Evolutionary conservation across 2,329 filamentous ascomycete species (phyloP).

Genomic region (Lecanicillium sp.): DNA sequence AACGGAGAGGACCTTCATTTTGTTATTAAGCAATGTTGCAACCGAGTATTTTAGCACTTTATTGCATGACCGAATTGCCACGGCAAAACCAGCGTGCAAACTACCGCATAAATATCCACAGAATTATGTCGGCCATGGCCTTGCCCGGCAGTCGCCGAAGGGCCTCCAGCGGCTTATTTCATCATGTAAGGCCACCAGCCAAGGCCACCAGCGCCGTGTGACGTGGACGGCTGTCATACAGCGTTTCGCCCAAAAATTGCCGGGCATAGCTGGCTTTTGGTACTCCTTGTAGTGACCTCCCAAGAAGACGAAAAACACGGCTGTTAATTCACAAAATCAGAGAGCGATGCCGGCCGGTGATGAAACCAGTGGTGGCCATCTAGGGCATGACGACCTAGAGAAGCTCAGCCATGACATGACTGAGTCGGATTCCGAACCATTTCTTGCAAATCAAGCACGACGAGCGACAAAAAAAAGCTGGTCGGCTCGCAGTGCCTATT

Average conservation of each 20-base stretch:
- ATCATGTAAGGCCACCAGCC: neutral
- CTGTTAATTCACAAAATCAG: neutral
- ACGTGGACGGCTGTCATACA: neutral
- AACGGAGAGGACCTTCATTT: neutral
- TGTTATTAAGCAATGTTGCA: neutral
- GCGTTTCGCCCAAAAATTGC: neutral
- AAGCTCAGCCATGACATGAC: neutral
- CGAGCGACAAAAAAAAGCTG: neutral
- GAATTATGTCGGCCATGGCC: neutral
- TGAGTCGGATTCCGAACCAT: neutral
- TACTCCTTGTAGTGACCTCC: neutral
- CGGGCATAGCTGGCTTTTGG: neutral
- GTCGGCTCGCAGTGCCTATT: neutral
- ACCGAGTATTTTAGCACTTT: neutral
- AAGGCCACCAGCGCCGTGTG: neutral
- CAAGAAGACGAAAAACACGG: neutral
- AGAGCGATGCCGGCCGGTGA: neutral
- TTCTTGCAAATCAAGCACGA: neutral
- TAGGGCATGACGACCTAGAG: neutral
- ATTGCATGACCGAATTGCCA: neutral
- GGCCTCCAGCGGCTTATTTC: neutral
- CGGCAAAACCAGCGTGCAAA: neutral
- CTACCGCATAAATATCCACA: neutral
- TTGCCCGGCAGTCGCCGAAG: neutral
- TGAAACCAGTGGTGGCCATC: neutral